phyloP scores from a whole-genome alignment of 2,329 filamentous ascomycete species.

The Blumeriella jaapii region DNA sequence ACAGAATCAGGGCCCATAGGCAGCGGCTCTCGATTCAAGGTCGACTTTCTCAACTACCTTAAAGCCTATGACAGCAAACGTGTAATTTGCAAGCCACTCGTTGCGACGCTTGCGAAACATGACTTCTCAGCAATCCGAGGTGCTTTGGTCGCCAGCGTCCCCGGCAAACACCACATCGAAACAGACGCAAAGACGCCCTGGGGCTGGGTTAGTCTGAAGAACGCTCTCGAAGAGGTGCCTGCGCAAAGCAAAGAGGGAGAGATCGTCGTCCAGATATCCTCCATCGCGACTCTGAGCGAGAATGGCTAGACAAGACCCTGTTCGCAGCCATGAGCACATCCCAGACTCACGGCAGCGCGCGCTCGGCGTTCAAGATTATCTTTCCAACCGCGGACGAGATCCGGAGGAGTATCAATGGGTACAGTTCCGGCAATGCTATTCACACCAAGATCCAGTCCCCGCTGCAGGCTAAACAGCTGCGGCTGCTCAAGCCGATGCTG shows the following conservation, averaged over 20 bases:
- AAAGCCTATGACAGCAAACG: conserved; percentile 47
- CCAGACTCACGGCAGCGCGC: conserved; percentile 13
- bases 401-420: conserved; percentile 64
- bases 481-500: conserved; percentile 58
- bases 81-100: conserved; percentile 41
- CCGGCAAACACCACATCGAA: conserved; percentile 48
- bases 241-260: conserved; percentile 31
- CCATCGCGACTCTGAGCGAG: conserved; percentile 66
- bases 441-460: conserved; percentile 65
- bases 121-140: conserved; percentile 62
- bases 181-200: conserved; percentile 46
- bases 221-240: conserved; percentile 45
- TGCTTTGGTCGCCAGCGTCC: conserved; percentile 67
- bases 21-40: conserved; percentile 60
- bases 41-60: conserved; percentile 63
- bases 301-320: conserved; percentile 60
- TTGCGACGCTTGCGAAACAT: conserved; percentile 44
- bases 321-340: conserved; percentile 38
- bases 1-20: conserved; percentile 31
- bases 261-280: conserved; percentile 60
- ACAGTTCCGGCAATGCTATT: conserved; percentile 65
- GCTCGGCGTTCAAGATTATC: conserved; percentile 55
- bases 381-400: conserved; percentile 77
- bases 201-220: conserved; percentile 62
- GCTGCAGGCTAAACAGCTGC: conserved; percentile 62